Evolutionary conservation across 2,329 filamentous ascomycete species (phyloP), one percentile per base, ranked within the genome.

Genomic region (Colletotrichum sp.): DNA sequence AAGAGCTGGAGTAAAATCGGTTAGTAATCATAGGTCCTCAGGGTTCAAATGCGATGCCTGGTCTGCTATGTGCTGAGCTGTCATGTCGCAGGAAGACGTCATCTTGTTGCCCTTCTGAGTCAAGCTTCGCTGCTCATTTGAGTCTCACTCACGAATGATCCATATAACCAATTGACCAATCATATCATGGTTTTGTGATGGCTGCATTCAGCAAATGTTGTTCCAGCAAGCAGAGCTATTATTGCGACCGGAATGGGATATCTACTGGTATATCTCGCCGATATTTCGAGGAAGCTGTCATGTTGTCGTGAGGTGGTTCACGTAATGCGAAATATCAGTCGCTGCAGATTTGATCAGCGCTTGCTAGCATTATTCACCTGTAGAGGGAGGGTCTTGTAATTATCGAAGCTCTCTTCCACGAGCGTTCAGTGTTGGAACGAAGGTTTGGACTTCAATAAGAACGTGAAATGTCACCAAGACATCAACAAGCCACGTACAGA

Each of bases 201-300:
- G 11, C 43, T 51, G 43, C n/a, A 13, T 51, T 51, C 43, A 24
- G 43, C 43, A 51, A 51, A 51, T 21, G 11, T 0, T 51, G n/a
- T 0, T 9, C 11, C 6, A 24, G 43, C 0, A 3, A 21, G 11
- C n/a, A 21, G 1, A 51, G n/a, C 43, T 21, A 7, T 47, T 0
- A 51, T 21, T 13, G 43, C 2, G 43, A 0, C 9, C 21, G 43
- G 43, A 21, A 21, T 13, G 43, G 43, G 4, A 12, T 4, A 21
- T 51, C n/a, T 8, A 13, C 11, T 7, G 3, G 5, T 2, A 21
- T 21, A 0, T 21, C n/a, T 51, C 0, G n/a, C 43, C 11, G 3
- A 13, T 3, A 0, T 21, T 13, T 51, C 6, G 43, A 21, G 9
- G 0, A 7, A 47, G 9, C 18, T 47, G 5, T n/a, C 0, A n/a